Percentiles rank a stretch among this genome's conserved stretches.
Conservation (phyloP, 1,284 basidiomycete genomes). For the Ustilago xerochloae region DNA sequence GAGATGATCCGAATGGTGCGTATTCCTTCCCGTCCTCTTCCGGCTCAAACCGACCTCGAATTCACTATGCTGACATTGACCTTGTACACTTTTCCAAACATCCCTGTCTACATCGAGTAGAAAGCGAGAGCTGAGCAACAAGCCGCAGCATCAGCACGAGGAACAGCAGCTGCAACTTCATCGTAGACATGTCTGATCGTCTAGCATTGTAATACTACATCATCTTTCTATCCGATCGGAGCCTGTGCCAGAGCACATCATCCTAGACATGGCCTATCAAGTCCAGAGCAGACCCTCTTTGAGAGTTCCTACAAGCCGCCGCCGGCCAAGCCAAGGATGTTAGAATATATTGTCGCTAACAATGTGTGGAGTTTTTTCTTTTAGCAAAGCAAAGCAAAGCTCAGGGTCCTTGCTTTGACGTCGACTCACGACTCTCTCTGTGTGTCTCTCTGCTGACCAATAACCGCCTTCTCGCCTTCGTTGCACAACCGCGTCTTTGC, state of each 20-base stretch:
- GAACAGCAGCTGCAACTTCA: constrained; percentile 17
- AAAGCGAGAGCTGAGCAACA: constrained; percentile 46
- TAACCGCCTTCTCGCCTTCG: not conserved
- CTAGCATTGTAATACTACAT: not conserved
- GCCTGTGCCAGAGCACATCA: too few species aligned
- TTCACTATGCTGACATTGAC: too few species aligned
- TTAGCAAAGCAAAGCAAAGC: constrained; percentile 8
- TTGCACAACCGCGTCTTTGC: not conserved
- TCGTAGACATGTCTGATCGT: not conserved
- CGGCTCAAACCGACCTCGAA: too few species aligned
- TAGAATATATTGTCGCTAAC: constrained; percentile 1
- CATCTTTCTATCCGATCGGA: not conserved
- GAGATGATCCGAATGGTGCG: constrained; percentile 64
- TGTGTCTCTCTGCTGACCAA: constrained; percentile 34
- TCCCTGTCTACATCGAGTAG: constrained; percentile 6
- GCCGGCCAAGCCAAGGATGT: too few species aligned
- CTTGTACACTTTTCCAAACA: not conserved
- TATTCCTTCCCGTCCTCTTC: not conserved
- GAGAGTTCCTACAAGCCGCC: too few species aligned
- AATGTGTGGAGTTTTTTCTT: constrained; percentile 12
- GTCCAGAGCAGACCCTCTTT: too few species aligned
- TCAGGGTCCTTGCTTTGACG: constrained; percentile 15
- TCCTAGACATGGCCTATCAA: too few species aligned
- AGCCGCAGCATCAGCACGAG: constrained; percentile 16
- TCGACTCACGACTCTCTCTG: not conserved